Conservation (phyloP, 257 asterid species). For the Ilex aquifolium region DNA sequence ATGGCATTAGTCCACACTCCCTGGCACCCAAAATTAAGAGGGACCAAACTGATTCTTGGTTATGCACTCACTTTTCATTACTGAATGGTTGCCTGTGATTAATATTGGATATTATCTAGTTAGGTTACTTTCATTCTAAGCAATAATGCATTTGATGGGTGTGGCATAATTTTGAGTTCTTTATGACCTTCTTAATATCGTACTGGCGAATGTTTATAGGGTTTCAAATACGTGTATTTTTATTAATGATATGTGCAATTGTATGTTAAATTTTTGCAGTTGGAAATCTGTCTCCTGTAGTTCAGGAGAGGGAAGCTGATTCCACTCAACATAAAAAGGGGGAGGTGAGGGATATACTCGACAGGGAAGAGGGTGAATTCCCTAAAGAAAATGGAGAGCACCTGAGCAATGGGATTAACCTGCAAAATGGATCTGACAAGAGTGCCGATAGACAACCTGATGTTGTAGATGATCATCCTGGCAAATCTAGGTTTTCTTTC, state of each 20-base stretch:
- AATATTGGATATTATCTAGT: too few relatives aligned
- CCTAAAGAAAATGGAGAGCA: slow-evolving; percentile 79
- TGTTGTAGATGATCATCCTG: slow-evolving; percentile 64
- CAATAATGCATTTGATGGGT: too few relatives aligned
- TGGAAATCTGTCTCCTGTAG: slow-evolving; percentile 31
- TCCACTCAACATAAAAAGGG: slow-evolving; percentile 33
- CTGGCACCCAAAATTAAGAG: too few relatives aligned
- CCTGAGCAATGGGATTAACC: slow-evolving; percentile 57
- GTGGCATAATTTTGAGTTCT: too few relatives aligned
- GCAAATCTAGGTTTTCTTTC: slow-evolving; percentile 67
- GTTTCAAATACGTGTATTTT: too few relatives aligned
- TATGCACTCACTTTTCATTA: too few relatives aligned
- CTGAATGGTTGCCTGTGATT: too few relatives aligned
- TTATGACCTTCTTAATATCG: too few relatives aligned
- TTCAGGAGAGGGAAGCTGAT: slow-evolving; percentile 40
- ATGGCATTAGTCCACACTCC: too few relatives aligned
- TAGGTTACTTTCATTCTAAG: too few relatives aligned
- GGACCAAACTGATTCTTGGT: too few relatives aligned
- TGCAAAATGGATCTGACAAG: slow-evolving; percentile 41
- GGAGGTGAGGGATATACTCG: slow-evolving; percentile 46
- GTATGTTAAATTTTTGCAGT: neutral
- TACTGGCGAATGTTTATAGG: too few relatives aligned
- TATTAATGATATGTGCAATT: neutral
- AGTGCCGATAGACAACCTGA: slow-evolving; percentile 59
- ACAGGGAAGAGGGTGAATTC: slow-evolving; percentile 71